A percentile compares a stretch with the other conserved stretches of the same genome.
phyloP scores from a whole-genome alignment of 208 protist genomes.

The Porcisia deanei region DNA sequence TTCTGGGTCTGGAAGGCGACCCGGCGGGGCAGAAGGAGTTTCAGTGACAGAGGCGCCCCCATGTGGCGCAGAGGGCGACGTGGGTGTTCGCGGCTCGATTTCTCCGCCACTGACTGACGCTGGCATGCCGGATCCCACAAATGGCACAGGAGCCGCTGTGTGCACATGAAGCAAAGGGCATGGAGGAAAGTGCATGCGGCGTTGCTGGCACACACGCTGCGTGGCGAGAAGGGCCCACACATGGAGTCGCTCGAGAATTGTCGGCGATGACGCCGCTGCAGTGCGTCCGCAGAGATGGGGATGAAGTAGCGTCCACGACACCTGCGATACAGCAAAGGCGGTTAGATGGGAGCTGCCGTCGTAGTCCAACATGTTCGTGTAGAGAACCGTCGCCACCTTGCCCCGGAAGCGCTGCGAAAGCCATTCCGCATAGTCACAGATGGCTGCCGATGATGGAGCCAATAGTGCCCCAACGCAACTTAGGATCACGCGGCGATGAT shows the following conservation, averaged over 20 bases:
- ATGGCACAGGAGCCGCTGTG: slow-evolving; percentile 13
- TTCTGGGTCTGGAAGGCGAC: not conserved
- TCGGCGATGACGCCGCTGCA: not conserved
- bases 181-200: slow-evolving; percentile 6
- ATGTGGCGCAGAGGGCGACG: not conserved
- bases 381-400: slow-evolving; percentile 42
- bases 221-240: slow-evolving; percentile 17
- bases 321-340: slow-evolving; percentile 24
- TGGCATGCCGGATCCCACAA: not conserved
- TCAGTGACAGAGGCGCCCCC: not conserved
- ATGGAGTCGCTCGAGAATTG: slow-evolving; percentile 4
- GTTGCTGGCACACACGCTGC: slow-evolving; percentile 11
- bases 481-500: slow-evolving; percentile 31
- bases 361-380: slow-evolving; percentile 54
- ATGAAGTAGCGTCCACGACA: slow-evolving; percentile 55
- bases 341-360: slow-evolving; percentile 37
- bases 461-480: slow-evolving; percentile 58
- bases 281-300: slow-evolving; percentile 33
- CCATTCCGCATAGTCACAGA: slow-evolving; percentile 40
- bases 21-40: not conserved
- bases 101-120: not conserved
- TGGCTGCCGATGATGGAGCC: slow-evolving; percentile 27
- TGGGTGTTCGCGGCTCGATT: not conserved
- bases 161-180: slow-evolving; percentile 17
- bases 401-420: slow-evolving; percentile 56